These are phyloP conservation scores for Claviceps sp. DNA, from an alignment of 2,329 filamentous ascomycete genomes.

Conservation along the genomic window DNA sequence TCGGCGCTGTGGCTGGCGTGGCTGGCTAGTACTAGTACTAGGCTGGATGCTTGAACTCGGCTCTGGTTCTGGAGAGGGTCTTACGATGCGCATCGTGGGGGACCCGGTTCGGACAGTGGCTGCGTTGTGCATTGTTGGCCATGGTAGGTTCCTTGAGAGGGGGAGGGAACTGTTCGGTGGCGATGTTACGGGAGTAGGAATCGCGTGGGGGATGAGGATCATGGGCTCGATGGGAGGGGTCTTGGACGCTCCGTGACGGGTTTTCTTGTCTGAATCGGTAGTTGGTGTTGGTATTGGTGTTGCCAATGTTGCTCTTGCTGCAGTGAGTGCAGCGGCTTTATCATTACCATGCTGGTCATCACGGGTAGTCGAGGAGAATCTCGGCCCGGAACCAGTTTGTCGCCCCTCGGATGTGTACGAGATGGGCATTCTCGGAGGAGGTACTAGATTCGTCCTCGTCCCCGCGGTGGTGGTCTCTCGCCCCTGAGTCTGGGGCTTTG, in stretches of 20 bases:
- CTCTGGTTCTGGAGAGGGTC: slow-evolving; percentile 20
- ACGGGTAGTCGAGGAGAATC: background rate
- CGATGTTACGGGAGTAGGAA: background rate
- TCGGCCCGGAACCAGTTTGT: background rate
- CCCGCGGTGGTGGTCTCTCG: slow-evolving; percentile 7
- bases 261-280: background rate
- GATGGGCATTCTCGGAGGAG: slow-evolving; percentile 20
- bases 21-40: background rate
- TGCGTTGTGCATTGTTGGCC: slow-evolving; percentile 9
- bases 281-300: background rate
- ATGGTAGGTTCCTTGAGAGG: background rate
- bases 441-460: slow-evolving; percentile 13
- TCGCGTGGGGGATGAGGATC: background rate
- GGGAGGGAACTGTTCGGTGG: background rate
- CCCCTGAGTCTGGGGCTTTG: slow-evolving; percentile 18
- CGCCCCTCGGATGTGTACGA: slow-evolving; percentile 1
- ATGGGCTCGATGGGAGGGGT: background rate
- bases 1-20: background rate
- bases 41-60: slow-evolving; percentile 8
- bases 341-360: background rate
- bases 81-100: slow-evolving; percentile 24
- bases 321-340: background rate
- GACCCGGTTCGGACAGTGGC: slow-evolving; percentile 15
- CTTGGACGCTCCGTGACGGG: background rate
- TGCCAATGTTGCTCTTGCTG: background rate